Percentiles rank a stretch among this genome's conserved stretches.
These are phyloP conservation scores for Wallacemonas sp. DNA, from an alignment of 208 protist species.

Conservation along the genomic window DNA sequence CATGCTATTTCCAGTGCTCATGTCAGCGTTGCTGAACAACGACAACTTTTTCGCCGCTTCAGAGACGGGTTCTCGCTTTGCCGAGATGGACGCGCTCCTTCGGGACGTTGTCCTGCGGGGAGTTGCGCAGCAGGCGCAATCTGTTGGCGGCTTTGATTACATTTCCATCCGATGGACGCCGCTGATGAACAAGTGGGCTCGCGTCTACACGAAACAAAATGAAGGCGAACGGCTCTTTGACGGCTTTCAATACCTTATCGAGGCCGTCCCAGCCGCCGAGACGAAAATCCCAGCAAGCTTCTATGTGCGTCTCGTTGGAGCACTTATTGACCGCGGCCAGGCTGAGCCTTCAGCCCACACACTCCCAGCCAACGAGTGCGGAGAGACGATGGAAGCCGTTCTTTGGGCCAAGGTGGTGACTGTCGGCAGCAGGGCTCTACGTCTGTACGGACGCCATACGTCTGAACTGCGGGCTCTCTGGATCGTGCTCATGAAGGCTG, in stretches of 20 bases:
- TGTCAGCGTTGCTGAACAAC: conserved; percentile 61
- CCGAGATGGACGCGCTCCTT: conserved; percentile 49
- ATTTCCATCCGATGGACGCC: conserved; percentile 68
- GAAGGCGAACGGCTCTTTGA: conserved; percentile 42
- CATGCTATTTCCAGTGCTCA: conserved; percentile 27
- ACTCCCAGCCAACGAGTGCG: not conserved
- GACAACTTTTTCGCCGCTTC: conserved; percentile 66
- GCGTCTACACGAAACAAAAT: conserved; percentile 61
- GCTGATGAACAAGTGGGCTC: conserved; percentile 71
- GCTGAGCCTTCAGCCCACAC: too few relatives aligned
- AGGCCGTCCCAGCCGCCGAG: conserved; percentile 37
- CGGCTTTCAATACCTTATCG: conserved; percentile 38
- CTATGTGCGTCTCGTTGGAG: conserved; percentile 66
- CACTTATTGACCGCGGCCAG: conserved; percentile 45
- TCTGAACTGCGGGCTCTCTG: conserved; percentile 51
- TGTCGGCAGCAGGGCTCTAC: conserved; percentile 38
- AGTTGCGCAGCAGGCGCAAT: not conserved
- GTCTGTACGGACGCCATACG: conserved; percentile 53
- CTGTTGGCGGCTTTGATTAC: conserved; percentile 36
- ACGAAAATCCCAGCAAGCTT: conserved; percentile 58
- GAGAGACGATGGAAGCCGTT: not conserved
- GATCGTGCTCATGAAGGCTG: conserved; percentile 73
- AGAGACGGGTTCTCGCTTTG: conserved; percentile 19
- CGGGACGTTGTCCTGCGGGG: conserved; percentile 27
- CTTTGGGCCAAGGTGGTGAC: conserved; percentile 39